Evolutionary conservation across 2,329 filamentous ascomycete species (phyloP).

Genomic region (Trichoderma aggressivum): DNA sequence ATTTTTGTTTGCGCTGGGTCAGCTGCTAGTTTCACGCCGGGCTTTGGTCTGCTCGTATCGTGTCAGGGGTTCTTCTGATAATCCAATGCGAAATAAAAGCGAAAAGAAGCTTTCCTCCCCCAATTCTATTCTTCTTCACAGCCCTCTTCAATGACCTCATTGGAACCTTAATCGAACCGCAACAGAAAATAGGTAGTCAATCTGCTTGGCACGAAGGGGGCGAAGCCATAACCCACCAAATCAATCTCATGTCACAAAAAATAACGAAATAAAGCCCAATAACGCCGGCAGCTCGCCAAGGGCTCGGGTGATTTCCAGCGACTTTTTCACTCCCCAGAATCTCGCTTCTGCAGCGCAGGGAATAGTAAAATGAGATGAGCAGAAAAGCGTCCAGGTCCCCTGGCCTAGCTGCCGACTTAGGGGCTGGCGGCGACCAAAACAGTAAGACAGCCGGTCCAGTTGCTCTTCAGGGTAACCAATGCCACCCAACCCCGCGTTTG

Average conservation of each 20-base stretch:
- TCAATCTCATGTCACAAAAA: background rate
- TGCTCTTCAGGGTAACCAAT: conserved; percentile 3
- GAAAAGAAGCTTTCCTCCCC: background rate
- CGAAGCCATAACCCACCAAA: background rate
- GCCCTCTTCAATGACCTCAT: background rate
- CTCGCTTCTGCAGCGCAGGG: conserved; percentile 7
- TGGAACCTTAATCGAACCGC: background rate
- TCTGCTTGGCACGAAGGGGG: background rate
- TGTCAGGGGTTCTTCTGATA: background rate
- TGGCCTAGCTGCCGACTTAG: background rate
- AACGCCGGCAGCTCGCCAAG: background rate
- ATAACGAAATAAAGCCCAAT: background rate
- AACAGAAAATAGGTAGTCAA: background rate
- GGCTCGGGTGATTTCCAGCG: background rate
- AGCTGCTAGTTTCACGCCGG: background rate
- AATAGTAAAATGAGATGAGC: conserved; percentile 17
- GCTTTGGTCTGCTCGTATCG: background rate
- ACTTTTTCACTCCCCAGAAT: conserved; percentile 1
- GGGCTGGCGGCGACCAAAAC: background rate
- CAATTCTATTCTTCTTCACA: background rate
- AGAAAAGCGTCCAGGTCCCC: background rate
- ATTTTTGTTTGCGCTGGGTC: background rate
- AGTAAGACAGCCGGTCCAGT: background rate
- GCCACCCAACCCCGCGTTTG: background rate
- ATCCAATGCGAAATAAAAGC: background rate